These are phyloP conservation scores for Aspergillus tamarii DNA, from an alignment of 2,329 filamentous ascomycete species.

Conservation along the genomic window DNA sequence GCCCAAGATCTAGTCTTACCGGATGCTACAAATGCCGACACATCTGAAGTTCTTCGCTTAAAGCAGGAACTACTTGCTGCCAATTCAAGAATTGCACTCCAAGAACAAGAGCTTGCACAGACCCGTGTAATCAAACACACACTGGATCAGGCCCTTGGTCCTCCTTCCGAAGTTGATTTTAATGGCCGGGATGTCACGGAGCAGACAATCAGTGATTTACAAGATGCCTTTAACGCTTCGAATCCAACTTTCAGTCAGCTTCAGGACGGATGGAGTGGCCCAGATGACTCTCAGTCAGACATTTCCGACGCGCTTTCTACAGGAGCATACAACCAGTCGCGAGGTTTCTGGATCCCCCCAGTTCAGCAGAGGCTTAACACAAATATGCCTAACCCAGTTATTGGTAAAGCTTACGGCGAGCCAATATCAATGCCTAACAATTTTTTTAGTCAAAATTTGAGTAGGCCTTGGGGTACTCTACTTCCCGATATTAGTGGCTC, in stretches of 20 bases:
- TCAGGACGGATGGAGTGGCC: constrained; percentile 47
- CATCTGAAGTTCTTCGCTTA: constrained; percentile 58
- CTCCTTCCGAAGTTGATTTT: constrained; percentile 58
- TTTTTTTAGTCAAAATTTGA: constrained; percentile 30
- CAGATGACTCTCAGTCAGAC: constrained; percentile 50
- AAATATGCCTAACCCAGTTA: constrained; percentile 22
- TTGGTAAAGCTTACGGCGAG: constrained; percentile 35
- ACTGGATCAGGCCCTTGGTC: constrained; percentile 60
- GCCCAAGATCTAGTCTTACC: constrained; percentile 16
- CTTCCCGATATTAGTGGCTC: constrained; percentile 24
- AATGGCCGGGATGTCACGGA: constrained; percentile 53
- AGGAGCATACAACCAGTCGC: constrained; percentile 45
- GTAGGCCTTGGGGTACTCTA: constrained; percentile 36
- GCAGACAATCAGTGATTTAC: constrained; percentile 54
- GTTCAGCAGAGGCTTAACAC: constrained; percentile 33
- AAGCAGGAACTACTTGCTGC: constrained; percentile 61
- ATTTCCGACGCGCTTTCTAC: constrained; percentile 47
- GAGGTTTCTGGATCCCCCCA: constrained; percentile 36
- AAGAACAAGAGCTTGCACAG: constrained; percentile 64
- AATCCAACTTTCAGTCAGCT: constrained; percentile 46
- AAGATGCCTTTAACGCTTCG: constrained; percentile 57
- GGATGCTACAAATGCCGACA: constrained; percentile 33
- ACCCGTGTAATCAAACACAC: constrained; percentile 64
- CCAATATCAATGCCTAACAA: constrained; percentile 23
- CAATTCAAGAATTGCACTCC: constrained; percentile 60